These are phyloP conservation scores for Ogataea pilisensis DNA, from an alignment of 805 yeast species.

Conservation along the genomic window DNA sequence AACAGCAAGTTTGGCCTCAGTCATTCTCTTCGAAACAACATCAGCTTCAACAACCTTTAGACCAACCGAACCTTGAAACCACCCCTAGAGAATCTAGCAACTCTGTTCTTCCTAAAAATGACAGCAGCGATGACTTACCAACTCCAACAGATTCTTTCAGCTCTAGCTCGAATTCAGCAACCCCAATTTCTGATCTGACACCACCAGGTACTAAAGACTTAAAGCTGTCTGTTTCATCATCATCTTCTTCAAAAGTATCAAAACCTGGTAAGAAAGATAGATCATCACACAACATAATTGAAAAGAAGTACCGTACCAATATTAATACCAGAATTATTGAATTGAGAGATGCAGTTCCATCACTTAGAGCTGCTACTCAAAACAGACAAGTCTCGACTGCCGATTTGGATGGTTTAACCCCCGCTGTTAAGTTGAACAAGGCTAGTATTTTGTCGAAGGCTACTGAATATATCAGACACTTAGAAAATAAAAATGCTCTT, in stretches of 20 bases:
- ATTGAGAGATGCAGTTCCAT: conserved; percentile 73
- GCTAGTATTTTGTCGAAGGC: conserved; percentile 76
- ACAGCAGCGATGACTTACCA: conserved; percentile 5
- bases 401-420: conserved; percentile 69
- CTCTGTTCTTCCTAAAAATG: too few species aligned
- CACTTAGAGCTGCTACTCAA: conserved; percentile 57
- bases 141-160: conserved; percentile 16
- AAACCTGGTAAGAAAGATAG: conserved; percentile 48
- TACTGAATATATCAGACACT: conserved; percentile 72
- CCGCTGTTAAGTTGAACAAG: conserved; percentile 71
- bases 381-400: conserved; percentile 31
- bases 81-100: too few species aligned
- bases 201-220: conserved; percentile 6
- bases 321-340: conserved; percentile 67
- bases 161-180: conserved; percentile 7
- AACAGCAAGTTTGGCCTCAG: too few species aligned
- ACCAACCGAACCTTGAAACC: too few species aligned
- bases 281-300: conserved; percentile 74
- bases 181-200: conserved; percentile 6
- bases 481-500: conserved; percentile 54
- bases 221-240: not conserved
- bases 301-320: conserved; percentile 75
- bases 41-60: too few species aligned
- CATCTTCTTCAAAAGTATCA: conserved; percentile 16
- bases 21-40: not conserved